phyloP scores from a whole-genome alignment of 1,139 yeast species.

The Protomyces lactucae-debilis region DNA sequence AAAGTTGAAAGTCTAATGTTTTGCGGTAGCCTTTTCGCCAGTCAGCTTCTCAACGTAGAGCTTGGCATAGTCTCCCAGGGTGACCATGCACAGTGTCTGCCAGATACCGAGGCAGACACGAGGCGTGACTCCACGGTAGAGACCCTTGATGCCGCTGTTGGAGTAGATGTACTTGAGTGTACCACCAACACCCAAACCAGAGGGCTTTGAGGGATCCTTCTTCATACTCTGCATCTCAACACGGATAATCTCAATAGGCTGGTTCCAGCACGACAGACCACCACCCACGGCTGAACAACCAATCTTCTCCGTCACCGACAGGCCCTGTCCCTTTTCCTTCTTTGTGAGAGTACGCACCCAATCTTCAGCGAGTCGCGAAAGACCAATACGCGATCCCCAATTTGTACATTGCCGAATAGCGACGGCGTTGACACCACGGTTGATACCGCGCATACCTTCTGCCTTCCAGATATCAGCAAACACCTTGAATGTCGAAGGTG shows the following conservation, averaged over 20 bases:
- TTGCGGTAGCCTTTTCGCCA: conserved; percentile 51
- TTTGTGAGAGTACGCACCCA: conserved; percentile 60
- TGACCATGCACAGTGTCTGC: conserved; percentile 99
- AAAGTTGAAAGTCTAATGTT: conserved; percentile 38
- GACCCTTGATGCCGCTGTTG: conserved; percentile 79
- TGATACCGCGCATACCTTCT: conserved; percentile 91
- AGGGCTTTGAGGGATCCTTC: conserved; percentile 89
- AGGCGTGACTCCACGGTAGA: conserved; percentile 95
- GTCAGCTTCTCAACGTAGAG: conserved; percentile 57
- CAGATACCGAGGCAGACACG: conserved; percentile 94
- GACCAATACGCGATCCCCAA: conserved; percentile 97
- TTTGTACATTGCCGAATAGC: conserved; percentile 97
- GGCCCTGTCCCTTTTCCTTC: conserved; percentile 57
- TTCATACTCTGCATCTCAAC: conserved; percentile 97
- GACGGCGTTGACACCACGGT: conserved; percentile 98
- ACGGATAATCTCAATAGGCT: conserved; percentile 85
- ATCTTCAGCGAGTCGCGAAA: conserved; percentile 87
- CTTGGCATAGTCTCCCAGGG: conserved; percentile 90
- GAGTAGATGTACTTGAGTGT: conserved; percentile 78
- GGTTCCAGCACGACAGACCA: conserved; percentile 97
- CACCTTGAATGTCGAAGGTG: conserved; percentile 77
- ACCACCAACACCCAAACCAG: conserved; percentile 73
- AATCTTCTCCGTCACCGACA: conserved; percentile 73
- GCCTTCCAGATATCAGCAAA: conserved; percentile 73
- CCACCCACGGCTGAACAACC: conserved; percentile 91